Conservation (phyloP, 306 rosid species). For the Fragaria ananassa region DNA sequence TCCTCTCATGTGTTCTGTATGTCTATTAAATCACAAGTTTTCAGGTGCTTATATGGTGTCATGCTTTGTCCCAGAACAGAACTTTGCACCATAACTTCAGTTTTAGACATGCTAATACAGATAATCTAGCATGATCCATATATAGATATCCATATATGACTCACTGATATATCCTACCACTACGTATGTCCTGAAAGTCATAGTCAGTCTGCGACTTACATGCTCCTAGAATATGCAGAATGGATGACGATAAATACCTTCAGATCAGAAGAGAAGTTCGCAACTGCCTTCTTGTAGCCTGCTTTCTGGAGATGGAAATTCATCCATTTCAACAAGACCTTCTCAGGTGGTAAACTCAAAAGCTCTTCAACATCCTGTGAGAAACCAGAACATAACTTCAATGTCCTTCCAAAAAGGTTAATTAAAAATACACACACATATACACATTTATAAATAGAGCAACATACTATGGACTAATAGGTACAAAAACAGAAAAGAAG, state of each 20-base stretch:
- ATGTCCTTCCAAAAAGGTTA: constrained; percentile 4
- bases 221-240: neutral
- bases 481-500: constrained; percentile 4
- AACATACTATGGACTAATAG: neutral
- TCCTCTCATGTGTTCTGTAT: neutral
- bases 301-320: constrained; percentile 91
- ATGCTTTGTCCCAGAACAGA: neutral
- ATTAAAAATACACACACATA: no score
- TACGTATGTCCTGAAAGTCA: neutral
- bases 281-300: constrained; percentile 73
- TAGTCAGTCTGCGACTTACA: neutral
- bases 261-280: constrained; percentile 79
- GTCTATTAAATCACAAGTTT: neutral
- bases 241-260: constrained; percentile 54
- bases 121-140: neutral
- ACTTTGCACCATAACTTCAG: neutral
- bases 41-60: neutral
- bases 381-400: constrained; percentile 21
- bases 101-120: neutral
- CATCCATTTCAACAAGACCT: constrained; percentile 91
- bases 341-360: constrained; percentile 85
- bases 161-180: neutral
- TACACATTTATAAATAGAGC: neutral
- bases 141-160: neutral
- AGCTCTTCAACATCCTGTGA: constrained; percentile 94